These are phyloP conservation scores for Pseudocercospora fijiensis DNA, from an alignment of 2,329 filamentous ascomycete species.

Conservation along the genomic window DNA sequence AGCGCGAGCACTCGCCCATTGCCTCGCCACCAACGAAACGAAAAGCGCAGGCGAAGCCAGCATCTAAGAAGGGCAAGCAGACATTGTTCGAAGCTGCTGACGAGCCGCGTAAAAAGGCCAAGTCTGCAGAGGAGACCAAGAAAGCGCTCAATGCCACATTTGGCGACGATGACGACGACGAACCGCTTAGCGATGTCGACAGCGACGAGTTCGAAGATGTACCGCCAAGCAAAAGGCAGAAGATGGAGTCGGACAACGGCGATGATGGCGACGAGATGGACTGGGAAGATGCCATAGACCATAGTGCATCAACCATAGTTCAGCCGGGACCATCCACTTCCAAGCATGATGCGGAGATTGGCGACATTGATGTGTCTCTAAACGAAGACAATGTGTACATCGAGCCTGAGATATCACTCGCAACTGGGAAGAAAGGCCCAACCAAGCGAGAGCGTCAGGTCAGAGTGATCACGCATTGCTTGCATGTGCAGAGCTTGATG, in stretches of 20 bases:
- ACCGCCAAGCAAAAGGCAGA: slow-evolving; percentile 44
- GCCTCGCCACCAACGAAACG: slow-evolving; percentile 39
- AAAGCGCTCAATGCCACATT: slow-evolving; percentile 40
- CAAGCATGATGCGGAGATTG: slow-evolving; percentile 32
- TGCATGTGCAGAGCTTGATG: slow-evolving; percentile 83
- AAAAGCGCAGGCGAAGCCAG: slow-evolving; percentile 32
- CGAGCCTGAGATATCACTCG: slow-evolving; percentile 41
- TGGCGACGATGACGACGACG: slow-evolving; percentile 42
- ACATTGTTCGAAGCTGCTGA: slow-evolving; percentile 49
- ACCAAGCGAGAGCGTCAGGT: slow-evolving; percentile 81
- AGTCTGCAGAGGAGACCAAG: slow-evolving; percentile 33
- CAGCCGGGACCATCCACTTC: slow-evolving; percentile 10
- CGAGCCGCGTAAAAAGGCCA: slow-evolving; percentile 35
- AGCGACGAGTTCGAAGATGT: slow-evolving; percentile 55
- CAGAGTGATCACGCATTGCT: slow-evolving; percentile 74
- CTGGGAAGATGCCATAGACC: slow-evolving; percentile 54
- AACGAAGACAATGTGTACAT: slow-evolving; percentile 43
- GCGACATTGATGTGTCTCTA: slow-evolving; percentile 38
- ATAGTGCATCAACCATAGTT: slow-evolving; percentile 33
- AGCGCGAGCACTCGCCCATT: slow-evolving; percentile 58
- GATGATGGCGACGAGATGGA: slow-evolving; percentile 58
- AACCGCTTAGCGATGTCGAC: slow-evolving; percentile 45
- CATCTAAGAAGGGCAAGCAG: slow-evolving; percentile 37
- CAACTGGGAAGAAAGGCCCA: slow-evolving; percentile 70
- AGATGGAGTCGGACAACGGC: slow-evolving; percentile 42